Evolutionary conservation across 169 alveolate species (phyloP), one percentile per base, ranked within the genome.

Genomic region (Plasmodium chabaudi): DNA sequence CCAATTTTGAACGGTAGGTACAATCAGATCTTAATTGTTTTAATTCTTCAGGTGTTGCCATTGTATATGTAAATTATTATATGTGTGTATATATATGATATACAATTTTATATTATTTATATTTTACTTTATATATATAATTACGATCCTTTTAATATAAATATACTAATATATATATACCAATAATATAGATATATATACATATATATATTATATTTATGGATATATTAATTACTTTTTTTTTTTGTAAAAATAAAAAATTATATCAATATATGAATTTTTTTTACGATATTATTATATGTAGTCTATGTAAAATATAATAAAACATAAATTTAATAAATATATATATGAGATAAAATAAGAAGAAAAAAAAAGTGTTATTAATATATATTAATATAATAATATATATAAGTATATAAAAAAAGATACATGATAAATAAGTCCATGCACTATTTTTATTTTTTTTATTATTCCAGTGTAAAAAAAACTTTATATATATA

Each of bases 1-100:
- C 99, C 72, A 99, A 97, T 95, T 98, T 98, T 72, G 99, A 98
- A 73, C 94, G 93, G 86, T 95, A 95, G 56, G 94, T 95, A 51
- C 94, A 89, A 87, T 92, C 92, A n/a, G 89, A 86, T 57, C 96
- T 91, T 89, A 93, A 92, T 25, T 79, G 91, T 53, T 69, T 70
- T 71, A 84, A 84, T 23, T 84, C 91, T 51, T 84, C 91, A 21
- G 88, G 46, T 60, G 88, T 47, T 65, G 88, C 87, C 87, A 86
- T 72, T 64, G 74, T 72, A 25, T 59, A 27, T 44, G 15, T 25
- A 25, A 67, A 42, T 15, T 51, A 51, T 51, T 51, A 51, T 51
- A 51, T 51, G 59, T 51, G 19, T 51, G 59, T 51, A 51, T 51
- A 47, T 51, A 47, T 47, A 51, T 51, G 19, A 34, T 34, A 34